These are phyloP conservation scores for Limnomonas spitsbergensis DNA, from an alignment of 139 green algal genomes.

Conservation along the genomic window DNA sequence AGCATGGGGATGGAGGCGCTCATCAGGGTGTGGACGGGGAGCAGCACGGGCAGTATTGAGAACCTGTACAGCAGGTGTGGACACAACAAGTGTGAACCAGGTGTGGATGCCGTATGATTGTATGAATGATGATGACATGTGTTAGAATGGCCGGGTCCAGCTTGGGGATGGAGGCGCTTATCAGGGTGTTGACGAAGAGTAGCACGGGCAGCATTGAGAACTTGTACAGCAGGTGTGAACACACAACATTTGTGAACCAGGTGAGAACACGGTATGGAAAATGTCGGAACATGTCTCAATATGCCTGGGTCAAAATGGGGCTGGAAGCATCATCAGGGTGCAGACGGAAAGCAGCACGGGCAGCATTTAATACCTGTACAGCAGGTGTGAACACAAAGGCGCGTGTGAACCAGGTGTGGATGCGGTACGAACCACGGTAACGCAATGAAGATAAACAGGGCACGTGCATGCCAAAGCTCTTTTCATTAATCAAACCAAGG, in stretches of 20 bases:
- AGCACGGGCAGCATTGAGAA: constrained; percentile 35
- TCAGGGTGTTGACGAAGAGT: constrained; percentile 34
- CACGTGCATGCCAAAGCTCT: too few species aligned
- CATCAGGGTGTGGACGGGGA: constrained; percentile 37
- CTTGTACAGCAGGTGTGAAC: constrained; percentile 19
- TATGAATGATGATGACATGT: too few species aligned
- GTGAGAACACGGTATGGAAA: not conserved
- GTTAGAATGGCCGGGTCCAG: constrained; percentile 34
- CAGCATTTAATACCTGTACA: constrained; percentile 23
- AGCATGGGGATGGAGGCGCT: constrained; percentile 49
- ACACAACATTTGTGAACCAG: too few species aligned
- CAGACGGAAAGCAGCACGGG: constrained; percentile 43
- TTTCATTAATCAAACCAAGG: too few species aligned
- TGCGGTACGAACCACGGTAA: too few species aligned
- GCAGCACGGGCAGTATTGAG: constrained; percentile 35
- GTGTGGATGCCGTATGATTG: not conserved
- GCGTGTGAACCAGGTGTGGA: too few species aligned
- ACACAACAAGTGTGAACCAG: too few species aligned
- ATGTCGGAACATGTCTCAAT: too few species aligned
- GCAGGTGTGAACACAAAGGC: too few species aligned
- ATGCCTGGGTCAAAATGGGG: constrained; percentile 42
- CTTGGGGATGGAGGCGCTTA: constrained; percentile 49
- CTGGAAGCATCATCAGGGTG: constrained; percentile 37
- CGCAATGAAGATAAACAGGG: too few species aligned
- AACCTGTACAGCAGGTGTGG: constrained; percentile 19